Evolutionary conservation across 2,329 filamentous ascomycete species (phyloP).

Genomic region (Cryphonectria radicalis): DNA sequence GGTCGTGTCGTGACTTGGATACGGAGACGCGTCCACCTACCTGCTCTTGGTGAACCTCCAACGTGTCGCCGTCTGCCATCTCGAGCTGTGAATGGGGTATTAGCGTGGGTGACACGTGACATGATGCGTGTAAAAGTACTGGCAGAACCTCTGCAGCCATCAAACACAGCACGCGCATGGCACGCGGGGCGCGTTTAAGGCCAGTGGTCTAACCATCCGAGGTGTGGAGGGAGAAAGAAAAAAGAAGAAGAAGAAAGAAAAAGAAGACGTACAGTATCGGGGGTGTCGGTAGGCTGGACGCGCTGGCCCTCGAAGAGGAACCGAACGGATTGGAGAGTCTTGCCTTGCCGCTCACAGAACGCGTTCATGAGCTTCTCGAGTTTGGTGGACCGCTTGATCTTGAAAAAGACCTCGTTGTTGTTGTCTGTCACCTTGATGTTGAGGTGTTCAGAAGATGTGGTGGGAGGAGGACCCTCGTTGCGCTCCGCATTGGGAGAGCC

Average conservation of each 20-base stretch:
- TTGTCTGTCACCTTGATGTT: conserved; percentile 99
- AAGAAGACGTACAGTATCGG: conserved; percentile 75
- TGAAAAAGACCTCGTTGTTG: conserved; percentile 99
- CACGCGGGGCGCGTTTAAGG: background rate
- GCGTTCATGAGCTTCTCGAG: conserved; percentile 98
- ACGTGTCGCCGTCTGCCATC: conserved; percentile 93
- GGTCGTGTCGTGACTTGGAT: background rate
- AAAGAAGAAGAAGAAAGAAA: too few species aligned
- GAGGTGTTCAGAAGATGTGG: conserved; percentile 73
- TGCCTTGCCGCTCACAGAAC: conserved; percentile 96
- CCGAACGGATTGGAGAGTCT: conserved; percentile 79
- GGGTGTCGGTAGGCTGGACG: conserved; percentile 86
- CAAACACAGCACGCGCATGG: background rate
- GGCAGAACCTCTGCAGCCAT: background rate
- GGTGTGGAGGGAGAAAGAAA: too few species aligned
- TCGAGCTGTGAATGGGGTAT: conserved; percentile 68
- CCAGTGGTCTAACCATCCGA: conserved; percentile 13
- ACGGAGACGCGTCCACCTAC: conserved; percentile 50
- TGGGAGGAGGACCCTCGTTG: conserved; percentile 38
- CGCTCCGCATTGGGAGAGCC: conserved; percentile 50
- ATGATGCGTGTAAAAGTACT: conserved; percentile 22
- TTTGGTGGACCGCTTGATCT: conserved; percentile 96
- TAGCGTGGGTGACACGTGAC: conserved; percentile 30
- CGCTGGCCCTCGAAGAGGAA: conserved; percentile 97
- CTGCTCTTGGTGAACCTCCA: conserved; percentile 98